phyloP scores from a whole-genome alignment of 345 rosid genomes.

The Gossypium stocksii region DNA sequence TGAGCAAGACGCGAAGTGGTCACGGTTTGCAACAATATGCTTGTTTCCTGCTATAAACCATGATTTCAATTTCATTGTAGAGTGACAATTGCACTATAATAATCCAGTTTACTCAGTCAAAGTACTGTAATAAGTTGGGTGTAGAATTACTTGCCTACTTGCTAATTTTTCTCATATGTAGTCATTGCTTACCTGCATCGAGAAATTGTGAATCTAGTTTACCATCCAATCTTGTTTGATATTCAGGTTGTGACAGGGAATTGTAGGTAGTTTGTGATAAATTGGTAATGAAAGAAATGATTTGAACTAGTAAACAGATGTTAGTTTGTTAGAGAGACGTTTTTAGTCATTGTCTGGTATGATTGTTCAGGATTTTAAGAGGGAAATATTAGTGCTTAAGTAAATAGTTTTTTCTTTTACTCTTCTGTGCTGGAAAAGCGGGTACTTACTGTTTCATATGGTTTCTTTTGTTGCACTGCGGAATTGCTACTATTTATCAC shows the following conservation, averaged over 20 bases:
- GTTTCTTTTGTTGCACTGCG: not conserved
- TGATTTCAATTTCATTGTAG: not conserved
- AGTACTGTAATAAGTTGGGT: not conserved
- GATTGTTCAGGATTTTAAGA: not conserved
- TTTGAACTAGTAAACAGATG: not conserved
- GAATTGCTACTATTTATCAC: too few relatives aligned
- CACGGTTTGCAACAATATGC: not conserved
- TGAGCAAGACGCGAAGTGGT: not conserved
- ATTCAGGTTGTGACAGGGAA: not conserved
- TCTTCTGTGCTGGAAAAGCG: not conserved
- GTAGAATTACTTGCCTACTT: not conserved
- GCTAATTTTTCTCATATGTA: not conserved
- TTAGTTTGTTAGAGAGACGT: not conserved
- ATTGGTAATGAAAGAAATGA: not conserved
- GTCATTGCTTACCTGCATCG: not conserved
- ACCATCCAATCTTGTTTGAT: not conserved
- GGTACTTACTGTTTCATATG: not conserved
- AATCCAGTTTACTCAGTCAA: not conserved
- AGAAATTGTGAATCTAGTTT: not conserved
- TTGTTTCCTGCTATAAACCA: not conserved
- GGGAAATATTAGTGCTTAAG: conserved; percentile 1
- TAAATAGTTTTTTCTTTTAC: not conserved
- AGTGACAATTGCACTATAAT: not conserved
- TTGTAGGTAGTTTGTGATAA: not conserved
- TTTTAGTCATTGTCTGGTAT: not conserved